Base-by-base conservation (phyloP, 2,329 filamentous ascomycete genomes). In the Aspergillus novofumigatus region DNA sequence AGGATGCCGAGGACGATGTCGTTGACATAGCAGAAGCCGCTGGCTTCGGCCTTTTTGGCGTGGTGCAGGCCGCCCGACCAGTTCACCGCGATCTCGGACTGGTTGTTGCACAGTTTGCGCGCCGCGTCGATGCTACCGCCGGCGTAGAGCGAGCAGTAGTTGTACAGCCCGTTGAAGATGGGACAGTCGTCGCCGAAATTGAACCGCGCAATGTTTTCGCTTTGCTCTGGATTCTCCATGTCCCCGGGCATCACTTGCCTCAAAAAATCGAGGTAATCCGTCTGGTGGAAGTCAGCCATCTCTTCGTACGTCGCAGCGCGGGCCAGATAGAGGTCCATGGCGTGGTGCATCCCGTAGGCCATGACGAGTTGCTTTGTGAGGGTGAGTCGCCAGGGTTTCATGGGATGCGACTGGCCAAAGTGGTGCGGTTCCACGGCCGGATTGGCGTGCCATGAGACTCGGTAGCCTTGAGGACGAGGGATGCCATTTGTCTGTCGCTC, bases 21-120 rank as follows among this genome's bases (percentile, higher is more conserved):
- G 74, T 99, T 99, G 77, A 97, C 92, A 77, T 99, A 99, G 78
- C 94, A 99, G 75, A 99, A 99, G 0, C 94, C 94, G 14, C 89
- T 93, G 0, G 94, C 93, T 75, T 96, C 92, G 53, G 88, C 86
- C 71, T 93, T 94, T 75, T 97, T 97, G 49, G 94, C 94, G 70
- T 99, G 94, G 74, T 99, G 94, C 29, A 99, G 83, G 10, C 94
- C 94, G 38, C 94, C 94, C 20, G 92, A 94, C 94, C 94, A 99
- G 67, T 96, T 95, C 69, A 99, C 92, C 55, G 94, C 94, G 70
- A 99, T 97, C 69, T 97, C 91, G 29, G 92, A 91, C 75, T 96
- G 90, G 50, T 87, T 83, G 67, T 90, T 89, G 70, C 88, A 89
- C 41, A 99, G 86, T 71, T 96, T 96, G 59, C 91, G 86, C 14